Evolutionary conservation across 441 rosid genomes (phyloP).

Genomic region (Macaranga tanarius): DNA sequence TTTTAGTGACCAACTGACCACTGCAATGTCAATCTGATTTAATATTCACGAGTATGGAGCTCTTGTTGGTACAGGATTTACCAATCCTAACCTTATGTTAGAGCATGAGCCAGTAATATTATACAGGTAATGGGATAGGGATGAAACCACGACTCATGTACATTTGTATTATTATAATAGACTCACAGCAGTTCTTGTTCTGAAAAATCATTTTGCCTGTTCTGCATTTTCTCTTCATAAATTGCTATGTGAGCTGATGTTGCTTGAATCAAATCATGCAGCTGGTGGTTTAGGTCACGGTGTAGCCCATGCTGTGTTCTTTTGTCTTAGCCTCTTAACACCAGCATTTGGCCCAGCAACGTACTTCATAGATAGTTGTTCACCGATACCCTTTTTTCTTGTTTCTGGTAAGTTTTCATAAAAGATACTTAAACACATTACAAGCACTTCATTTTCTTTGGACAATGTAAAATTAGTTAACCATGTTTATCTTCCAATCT

Average conservation of each 20-base stretch:
- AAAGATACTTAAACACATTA: neutral
- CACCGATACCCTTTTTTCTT: slow-evolving; percentile 82
- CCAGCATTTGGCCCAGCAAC: slow-evolving; percentile 99
- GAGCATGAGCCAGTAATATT: neutral
- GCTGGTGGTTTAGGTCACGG: slow-evolving; percentile 99
- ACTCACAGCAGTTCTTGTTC: neutral
- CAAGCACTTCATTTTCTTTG: neutral
- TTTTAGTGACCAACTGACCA: neutral
- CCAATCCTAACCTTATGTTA: neutral
- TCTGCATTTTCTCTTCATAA: slow-evolving; percentile 13
- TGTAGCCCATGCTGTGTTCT: slow-evolving; percentile 95
- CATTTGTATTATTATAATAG: neutral
- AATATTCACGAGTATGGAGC: neutral
- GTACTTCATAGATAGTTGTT: slow-evolving; percentile 66
- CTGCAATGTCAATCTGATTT: neutral
- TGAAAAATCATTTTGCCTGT: neutral
- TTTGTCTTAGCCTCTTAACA: slow-evolving; percentile 88
- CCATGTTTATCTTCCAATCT: slow-evolving; percentile 2
- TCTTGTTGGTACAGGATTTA: slow-evolving; percentile 3
- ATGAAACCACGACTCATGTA: neutral
- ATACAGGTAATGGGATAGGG: neutral
- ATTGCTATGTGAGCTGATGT: slow-evolving; percentile 28
- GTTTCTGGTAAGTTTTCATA: slow-evolving; percentile 64
- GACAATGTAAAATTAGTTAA: neutral
- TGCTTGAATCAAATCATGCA: slow-evolving; percentile 44